These are phyloP conservation scores for Vitis hybrid DNA, from an alignment of 177 flowering plant species.

Conservation along the genomic window DNA sequence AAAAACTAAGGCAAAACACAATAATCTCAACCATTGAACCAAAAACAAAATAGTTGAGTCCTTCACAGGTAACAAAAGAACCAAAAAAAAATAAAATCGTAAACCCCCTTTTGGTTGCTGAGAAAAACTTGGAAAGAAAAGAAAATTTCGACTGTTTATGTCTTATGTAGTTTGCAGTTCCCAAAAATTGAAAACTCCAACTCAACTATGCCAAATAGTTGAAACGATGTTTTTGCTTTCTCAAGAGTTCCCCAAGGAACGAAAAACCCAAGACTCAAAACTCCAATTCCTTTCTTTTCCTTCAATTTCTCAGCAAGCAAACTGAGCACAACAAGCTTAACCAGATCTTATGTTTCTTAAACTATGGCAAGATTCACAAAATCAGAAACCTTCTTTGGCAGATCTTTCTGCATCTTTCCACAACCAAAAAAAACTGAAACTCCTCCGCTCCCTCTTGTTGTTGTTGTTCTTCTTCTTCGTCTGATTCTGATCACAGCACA, in stretches of 20 bases:
- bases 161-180: not conserved
- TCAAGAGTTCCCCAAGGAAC: too few relatives aligned
- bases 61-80: not conserved
- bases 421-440: not conserved
- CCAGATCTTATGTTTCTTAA: not conserved
- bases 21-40: not conserved
- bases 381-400: conserved; percentile 17
- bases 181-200: not conserved
- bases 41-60: not conserved
- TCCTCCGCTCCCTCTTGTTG: not conserved
- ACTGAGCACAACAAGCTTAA: not conserved
- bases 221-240: not conserved
- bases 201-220: not conserved
- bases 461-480: not conserved
- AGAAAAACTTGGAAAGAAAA: not conserved
- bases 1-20: not conserved
- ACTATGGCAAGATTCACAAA: not conserved
- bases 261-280: not conserved
- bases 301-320: conserved; percentile 5
- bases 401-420: conserved; percentile 20
- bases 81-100: not conserved
- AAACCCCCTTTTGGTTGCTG: not conserved
- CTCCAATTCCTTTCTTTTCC: not conserved
- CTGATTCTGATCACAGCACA: not conserved
- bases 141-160: not conserved